Conservation (phyloP, 2,329 filamentous ascomycete genomes). For the Byssothecium circinans region DNA sequence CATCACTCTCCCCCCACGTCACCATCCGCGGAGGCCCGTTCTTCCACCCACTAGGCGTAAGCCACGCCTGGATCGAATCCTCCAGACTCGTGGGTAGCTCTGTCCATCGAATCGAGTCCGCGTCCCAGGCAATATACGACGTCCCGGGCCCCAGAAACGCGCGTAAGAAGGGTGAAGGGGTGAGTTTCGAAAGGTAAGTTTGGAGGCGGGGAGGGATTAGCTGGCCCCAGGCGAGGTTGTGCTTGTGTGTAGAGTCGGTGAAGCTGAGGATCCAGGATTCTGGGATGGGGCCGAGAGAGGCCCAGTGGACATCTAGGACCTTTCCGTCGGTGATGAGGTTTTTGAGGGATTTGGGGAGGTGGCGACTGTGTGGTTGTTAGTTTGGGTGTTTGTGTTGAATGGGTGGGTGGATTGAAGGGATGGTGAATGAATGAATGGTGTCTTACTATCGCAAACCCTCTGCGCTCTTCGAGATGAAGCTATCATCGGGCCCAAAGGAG, state of each 20-base stretch:
- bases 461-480: conserved; percentile 36
- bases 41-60: conserved; percentile 42
- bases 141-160: conserved; percentile 32
- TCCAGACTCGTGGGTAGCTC: conserved; percentile 31
- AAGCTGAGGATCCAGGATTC: conserved; percentile 40
- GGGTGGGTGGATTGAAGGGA: not conserved
- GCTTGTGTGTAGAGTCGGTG: conserved; percentile 28
- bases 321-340: conserved; percentile 27
- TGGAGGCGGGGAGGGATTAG: conserved; percentile 25
- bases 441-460: conserved; percentile 37
- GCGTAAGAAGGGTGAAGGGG: conserved; percentile 34
- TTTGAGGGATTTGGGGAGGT: conserved; percentile 31
- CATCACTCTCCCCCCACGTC: conserved; percentile 34
- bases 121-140: conserved; percentile 41
- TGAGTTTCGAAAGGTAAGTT: conserved; percentile 23
- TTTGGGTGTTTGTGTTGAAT: too few species aligned
- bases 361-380: conserved; percentile 23
- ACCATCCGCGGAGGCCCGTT: conserved; percentile 37
- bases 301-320: conserved; percentile 35
- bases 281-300: conserved; percentile 27
- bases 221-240: conserved; percentile 33
- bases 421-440: not conserved
- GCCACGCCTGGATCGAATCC: conserved; percentile 38
- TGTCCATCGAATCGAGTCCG: conserved; percentile 37
- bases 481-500: conserved; percentile 38